Conservation (phyloP, 1,284 basidiomycete species). For the Rhodotorula sp. region DNA sequence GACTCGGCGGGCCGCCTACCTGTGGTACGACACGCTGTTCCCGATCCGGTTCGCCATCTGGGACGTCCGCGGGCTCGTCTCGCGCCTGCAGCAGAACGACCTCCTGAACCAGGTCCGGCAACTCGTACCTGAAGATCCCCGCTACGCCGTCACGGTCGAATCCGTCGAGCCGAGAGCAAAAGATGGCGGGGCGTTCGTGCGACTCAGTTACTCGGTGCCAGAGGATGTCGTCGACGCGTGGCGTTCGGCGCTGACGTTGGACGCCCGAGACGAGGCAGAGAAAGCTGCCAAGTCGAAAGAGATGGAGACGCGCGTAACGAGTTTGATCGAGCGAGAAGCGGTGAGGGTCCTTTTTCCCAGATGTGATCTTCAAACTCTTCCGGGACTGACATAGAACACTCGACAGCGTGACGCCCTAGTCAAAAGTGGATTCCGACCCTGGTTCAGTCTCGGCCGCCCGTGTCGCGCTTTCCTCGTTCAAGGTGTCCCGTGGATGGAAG, state of each 20-base stretch:
- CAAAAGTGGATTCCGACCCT: slow-evolving; percentile 29
- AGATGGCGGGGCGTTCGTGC: slow-evolving; percentile 83
- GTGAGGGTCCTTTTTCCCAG: background rate
- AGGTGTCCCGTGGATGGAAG: slow-evolving; percentile 56
- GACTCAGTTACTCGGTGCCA: slow-evolving; percentile 63
- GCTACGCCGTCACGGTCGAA: slow-evolving; percentile 39
- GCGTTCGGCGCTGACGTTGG: slow-evolving; percentile 11
- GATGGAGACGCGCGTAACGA: slow-evolving; percentile 20
- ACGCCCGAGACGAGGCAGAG: slow-evolving; percentile 28
- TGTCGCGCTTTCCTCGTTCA: slow-evolving; percentile 37
- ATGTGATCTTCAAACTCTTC: background rate
- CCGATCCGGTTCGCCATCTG: slow-evolving; percentile 39
- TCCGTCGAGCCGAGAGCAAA: slow-evolving; percentile 53
- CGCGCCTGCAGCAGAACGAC: slow-evolving; percentile 1
- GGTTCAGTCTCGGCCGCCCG: slow-evolving; percentile 34
- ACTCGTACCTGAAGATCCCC: slow-evolving; percentile 21
- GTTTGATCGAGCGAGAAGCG: slow-evolving; percentile 5
- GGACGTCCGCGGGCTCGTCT: slow-evolving; percentile 33
- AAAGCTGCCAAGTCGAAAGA: slow-evolving; percentile 4
- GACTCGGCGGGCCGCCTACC: slow-evolving; percentile 17
- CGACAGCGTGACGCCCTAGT: slow-evolving; percentile 3
- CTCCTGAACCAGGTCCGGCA: slow-evolving; percentile 12
- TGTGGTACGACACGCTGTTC: slow-evolving; percentile 41
- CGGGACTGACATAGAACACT: too few relatives aligned
- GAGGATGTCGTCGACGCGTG: slow-evolving; percentile 3